Conservation (phyloP, 1,284 basidiomycete species). For the Pholiota adiposa region DNA sequence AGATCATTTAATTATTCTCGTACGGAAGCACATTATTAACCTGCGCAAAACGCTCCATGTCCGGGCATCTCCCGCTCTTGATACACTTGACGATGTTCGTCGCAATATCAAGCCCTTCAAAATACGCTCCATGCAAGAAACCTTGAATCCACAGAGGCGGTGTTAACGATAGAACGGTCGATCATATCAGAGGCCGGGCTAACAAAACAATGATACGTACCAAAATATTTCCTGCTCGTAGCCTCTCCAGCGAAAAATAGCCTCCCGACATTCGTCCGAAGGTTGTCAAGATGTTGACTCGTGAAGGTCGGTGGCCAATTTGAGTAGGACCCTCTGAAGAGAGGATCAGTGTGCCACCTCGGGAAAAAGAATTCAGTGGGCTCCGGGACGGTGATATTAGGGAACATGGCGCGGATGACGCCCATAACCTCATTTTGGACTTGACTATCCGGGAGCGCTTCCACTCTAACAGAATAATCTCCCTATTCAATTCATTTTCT, state of each 20-base stretch:
- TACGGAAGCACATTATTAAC: constrained; percentile 21
- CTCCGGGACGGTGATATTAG: constrained; percentile 52
- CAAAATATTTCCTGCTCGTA: constrained; percentile 56
- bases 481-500: constrained; percentile 39
- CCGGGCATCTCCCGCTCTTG: constrained; percentile 12
- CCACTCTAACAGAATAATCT: constrained; percentile 61
- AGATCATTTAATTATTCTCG: constrained; percentile 17
- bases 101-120: constrained; percentile 26
- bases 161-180: not conserved
- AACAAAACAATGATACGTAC: too few relatives aligned
- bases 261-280: constrained; percentile 58
- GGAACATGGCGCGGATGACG: constrained; percentile 63
- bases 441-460: constrained; percentile 49
- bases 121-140: constrained; percentile 30
- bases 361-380: constrained; percentile 61
- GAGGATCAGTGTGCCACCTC: constrained; percentile 58
- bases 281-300: constrained; percentile 55
- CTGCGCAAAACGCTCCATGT: constrained; percentile 20
- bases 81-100: constrained; percentile 23
- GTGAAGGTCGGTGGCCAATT: constrained; percentile 70
- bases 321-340: constrained; percentile 69
- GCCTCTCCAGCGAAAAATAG: constrained; percentile 72
- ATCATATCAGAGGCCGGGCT: not conserved
- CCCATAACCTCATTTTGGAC: constrained; percentile 57
- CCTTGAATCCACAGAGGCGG: constrained; percentile 9